Percentiles rank a stretch among this genome's conserved stretches.
phyloP scores from a whole-genome alignment of 768 basidiomycete species.

The Russula dissimulans region DNA sequence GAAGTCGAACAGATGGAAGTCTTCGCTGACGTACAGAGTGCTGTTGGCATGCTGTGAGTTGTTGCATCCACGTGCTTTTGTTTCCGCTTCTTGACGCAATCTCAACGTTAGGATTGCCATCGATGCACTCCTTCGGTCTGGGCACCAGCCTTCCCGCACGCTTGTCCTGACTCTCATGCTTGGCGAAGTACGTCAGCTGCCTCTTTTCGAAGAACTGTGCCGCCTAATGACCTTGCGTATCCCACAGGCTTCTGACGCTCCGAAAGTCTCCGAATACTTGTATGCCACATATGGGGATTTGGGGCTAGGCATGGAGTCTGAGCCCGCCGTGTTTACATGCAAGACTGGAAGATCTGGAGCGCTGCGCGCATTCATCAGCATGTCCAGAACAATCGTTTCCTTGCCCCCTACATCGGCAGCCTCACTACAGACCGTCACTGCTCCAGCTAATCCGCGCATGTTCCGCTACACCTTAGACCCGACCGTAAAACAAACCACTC shows the following conservation, averaged over 20 bases:
- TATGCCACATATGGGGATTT: neutral
- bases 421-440: neutral
- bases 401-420: neutral
- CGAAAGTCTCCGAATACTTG: neutral
- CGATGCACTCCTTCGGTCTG: neutral
- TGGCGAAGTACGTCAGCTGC: neutral
- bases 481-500: neutral
- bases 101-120: neutral
- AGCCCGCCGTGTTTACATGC: neutral
- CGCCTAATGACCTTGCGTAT: neutral
- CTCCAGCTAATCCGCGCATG: neutral
- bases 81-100: neutral
- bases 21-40: neutral
- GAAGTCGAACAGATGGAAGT: neutral
- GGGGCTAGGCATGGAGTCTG: neutral
- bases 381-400: neutral
- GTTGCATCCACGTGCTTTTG: neutral
- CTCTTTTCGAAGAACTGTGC: neutral
- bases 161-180: conserved; percentile 1
- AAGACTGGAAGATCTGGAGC: neutral
- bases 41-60: conserved; percentile 1
- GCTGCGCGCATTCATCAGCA: neutral
- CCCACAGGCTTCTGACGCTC: neutral
- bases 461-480: neutral
- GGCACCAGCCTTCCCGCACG: neutral